Evolutionary conservation across 2,329 filamentous ascomycete genomes (phyloP), one percentile per base, ranked within the genome.

Genomic region (Verticillium zaregamsianum): DNA sequence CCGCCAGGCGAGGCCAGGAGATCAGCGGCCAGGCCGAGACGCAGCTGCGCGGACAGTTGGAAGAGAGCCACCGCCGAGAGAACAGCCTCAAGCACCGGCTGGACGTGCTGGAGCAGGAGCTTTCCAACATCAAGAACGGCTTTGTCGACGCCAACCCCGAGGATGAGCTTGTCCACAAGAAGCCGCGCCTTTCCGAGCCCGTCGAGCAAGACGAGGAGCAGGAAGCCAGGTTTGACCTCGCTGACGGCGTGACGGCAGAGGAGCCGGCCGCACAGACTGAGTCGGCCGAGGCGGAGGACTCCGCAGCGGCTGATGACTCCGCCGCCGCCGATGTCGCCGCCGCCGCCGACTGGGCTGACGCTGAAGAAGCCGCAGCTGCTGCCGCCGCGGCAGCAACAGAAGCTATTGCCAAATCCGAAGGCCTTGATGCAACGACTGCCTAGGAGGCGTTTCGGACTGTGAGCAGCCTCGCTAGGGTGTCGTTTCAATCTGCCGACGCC

Each of bases 31-130:
- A 77, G 63, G 84, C 86, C 55, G 84, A 87, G 64, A 80, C 79
- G 3, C 81, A 85, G 58, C 76, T 90, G 65, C 81, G 83, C 31
- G 75, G 80, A 3, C 83, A 89, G 68, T 81, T 93, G 1, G 91
- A 96, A 35, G 90, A 94, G 59, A 87, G 89, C 56, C 89, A 93
- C 68, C 84, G 86, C 59, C 84, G 92, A 39, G 93, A 96, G 74
- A 91, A 92, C 62, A 90, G 89, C 62, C 82, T 96, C 40, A 96
- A 96, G 77, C 85, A 90, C 58, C 87, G 90, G 58, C 80, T 96
- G n/a, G 90, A 91, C 62, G 91, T 96, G 67, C 79, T 93, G 54
- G 90, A 94, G 71, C 81, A 83, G 40, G 84, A 86, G 72, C 71
- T 83, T 1, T 79, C 78, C 59, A 76, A 63, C 14, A 59, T 40